Evolutionary conservation across 2,329 filamentous ascomycete genomes (phyloP), one percentile per base, ranked within the genome.

Genomic region (Colletotrichum cordylinicola): DNA sequence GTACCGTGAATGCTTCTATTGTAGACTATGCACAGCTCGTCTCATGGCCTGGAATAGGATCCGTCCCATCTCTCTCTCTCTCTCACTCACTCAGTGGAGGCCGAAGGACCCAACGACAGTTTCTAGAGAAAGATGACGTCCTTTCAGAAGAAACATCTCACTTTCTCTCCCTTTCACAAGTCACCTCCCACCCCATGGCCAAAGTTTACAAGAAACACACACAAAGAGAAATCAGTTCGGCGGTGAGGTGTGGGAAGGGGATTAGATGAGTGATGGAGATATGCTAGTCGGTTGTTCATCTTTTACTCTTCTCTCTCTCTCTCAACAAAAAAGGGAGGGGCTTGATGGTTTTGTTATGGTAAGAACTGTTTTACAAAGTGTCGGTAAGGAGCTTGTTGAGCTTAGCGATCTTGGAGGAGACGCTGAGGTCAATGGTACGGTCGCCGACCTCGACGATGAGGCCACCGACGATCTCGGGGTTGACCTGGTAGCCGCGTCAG

Each of bases 331-430:
- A 66, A 65, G 18, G 31, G 37, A 24, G 35, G 35, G 21, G 62
- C 21, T 43, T 35, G 61, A 24, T 52, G 71, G 21, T 58, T 69
- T 52, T 39, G 39, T 29, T 35, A 33, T 27, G 39, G 8, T 43
- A 39, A 29, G 62, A 35, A 78, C 74, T 70, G 79, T 80, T 96
- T 95, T 98, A 99, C 94, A 99, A 91, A 87, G 94, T 91, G 89
- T 99, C 97, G 82, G 92, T 96, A 85, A 99, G 94, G 86, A 98
- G 93, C 94, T 98, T 99, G 95, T 99, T 99, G 92, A 99, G 95
- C 93, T 96, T 98, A 86, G 95, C 92, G 87, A 99, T 94, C 92
- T 96, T 98, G 86, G 94, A 91, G 66, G 96, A 96, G 83, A 99
- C 96, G 88, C 94, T 97, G 81, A 98, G 94, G 88, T 99, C 97